phyloP scores from a whole-genome alignment of 352 stramenopile genomes.

The Globisporangium iwayamae region DNA sequence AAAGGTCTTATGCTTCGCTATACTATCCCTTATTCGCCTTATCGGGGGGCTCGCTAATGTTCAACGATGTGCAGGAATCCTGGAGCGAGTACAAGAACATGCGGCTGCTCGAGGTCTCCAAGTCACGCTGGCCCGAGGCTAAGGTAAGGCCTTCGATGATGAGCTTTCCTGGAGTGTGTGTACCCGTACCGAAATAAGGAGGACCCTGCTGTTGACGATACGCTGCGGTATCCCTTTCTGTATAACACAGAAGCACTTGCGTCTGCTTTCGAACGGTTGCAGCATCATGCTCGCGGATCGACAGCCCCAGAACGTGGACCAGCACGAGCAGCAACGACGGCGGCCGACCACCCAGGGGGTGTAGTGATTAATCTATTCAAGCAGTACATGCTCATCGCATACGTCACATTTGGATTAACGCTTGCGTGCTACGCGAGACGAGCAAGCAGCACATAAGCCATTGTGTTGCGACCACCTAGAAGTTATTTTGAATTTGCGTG shows the following conservation, averaged over 20 bases:
- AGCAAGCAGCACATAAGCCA: neutral
- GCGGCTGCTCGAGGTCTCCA: conserved; percentile 64
- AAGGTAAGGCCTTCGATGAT: conserved; percentile 23
- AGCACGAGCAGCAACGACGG: too few species aligned
- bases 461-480: conserved; percentile 9
- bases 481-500: too few species aligned
- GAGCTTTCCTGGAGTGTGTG: neutral
- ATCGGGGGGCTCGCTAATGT: neutral
- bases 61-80: conserved; percentile 29
- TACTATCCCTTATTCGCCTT: neutral
- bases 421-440: neutral
- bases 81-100: conserved; percentile 71
- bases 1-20: conserved; percentile 15
- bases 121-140: conserved; percentile 60
- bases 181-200: neutral
- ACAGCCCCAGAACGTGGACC: neutral
- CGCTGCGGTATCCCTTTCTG: neutral
- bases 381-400: neutral
- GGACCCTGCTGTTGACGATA: neutral
- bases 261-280: conserved; percentile 66
- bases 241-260: conserved; percentile 45
- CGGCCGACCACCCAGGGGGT: neutral
- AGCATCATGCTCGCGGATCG: conserved; percentile 56
- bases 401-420: neutral
- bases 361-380: neutral